Percentiles rank a stretch among this genome's conserved stretches.
Conservation (phyloP, 2,329 filamentous ascomycete species). For the Monosporascus ibericus region DNA sequence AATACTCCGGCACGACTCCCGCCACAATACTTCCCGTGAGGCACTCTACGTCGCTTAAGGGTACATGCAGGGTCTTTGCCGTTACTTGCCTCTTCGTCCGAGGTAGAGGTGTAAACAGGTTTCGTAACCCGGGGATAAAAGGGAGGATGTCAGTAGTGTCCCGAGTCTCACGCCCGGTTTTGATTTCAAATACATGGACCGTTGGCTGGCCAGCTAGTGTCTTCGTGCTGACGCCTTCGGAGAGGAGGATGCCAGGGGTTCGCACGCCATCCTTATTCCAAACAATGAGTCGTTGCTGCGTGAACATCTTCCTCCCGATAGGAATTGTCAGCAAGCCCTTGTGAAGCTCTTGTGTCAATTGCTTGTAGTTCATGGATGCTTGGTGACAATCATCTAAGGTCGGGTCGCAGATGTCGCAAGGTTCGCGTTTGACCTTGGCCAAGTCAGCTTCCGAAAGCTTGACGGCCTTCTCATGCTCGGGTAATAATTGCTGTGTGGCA, state of each 20-base stretch:
- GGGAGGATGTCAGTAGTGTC: slow-evolving; percentile 83
- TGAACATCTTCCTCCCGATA: slow-evolving; percentile 73
- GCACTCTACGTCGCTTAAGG: slow-evolving; percentile 74
- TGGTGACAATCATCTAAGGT: slow-evolving; percentile 77
- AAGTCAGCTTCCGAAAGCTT: slow-evolving; percentile 87
- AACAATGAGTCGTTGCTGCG: slow-evolving; percentile 69
- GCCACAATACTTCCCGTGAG: slow-evolving; percentile 64
- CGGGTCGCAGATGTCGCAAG: slow-evolving; percentile 74
- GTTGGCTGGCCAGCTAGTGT: slow-evolving; percentile 52
- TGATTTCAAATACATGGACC: slow-evolving; percentile 74
- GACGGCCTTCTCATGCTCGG: slow-evolving; percentile 93
- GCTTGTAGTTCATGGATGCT: slow-evolving; percentile 72
- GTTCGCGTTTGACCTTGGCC: slow-evolving; percentile 80
- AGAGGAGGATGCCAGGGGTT: slow-evolving; percentile 72
- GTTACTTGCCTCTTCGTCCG: slow-evolving; percentile 61
- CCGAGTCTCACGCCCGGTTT: slow-evolving; percentile 58
- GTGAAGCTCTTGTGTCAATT: slow-evolving; percentile 76
- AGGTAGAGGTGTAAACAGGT: slow-evolving; percentile 61
- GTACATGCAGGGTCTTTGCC: slow-evolving; percentile 62
- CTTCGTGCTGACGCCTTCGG: slow-evolving; percentile 65
- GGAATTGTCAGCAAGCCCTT: slow-evolving; percentile 71
- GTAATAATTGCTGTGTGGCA: slow-evolving; percentile 86
- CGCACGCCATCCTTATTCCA: slow-evolving; percentile 81
- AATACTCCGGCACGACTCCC: slow-evolving; percentile 54
- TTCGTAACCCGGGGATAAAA: slow-evolving; percentile 67